Conservation (phyloP, 2,329 filamentous ascomycete species). For the Aplosporella prunicola region DNA sequence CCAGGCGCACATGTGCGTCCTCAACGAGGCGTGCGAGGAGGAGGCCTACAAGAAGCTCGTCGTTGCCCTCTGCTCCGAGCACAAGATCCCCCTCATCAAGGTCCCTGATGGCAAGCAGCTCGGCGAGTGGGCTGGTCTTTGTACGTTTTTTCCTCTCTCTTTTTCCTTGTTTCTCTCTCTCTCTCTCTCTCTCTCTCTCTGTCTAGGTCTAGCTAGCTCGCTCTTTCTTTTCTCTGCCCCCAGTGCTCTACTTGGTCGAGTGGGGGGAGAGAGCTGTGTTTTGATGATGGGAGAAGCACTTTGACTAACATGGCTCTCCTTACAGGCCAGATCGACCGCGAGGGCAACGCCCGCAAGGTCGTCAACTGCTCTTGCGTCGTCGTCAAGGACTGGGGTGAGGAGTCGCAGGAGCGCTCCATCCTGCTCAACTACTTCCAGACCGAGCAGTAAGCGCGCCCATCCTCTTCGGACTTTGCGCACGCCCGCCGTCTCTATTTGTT, state of each 20-base stretch:
- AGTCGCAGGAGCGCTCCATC: conserved; percentile 96
- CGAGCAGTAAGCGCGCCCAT: conserved; percentile 42
- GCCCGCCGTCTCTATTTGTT: too few species aligned
- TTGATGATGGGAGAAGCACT: background rate
- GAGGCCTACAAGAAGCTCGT: conserved; percentile 99
- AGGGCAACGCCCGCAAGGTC: conserved; percentile 99
- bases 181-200: background rate
- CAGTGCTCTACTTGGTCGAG: background rate
- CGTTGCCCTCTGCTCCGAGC: conserved; percentile 95
- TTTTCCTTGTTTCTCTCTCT: too few species aligned
- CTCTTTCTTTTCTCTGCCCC: conserved; percentile 6
- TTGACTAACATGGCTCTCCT: conserved; percentile 10
- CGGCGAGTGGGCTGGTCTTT: conserved; percentile 99
- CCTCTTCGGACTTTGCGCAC: too few species aligned
- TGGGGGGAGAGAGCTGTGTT: conserved; percentile 1
- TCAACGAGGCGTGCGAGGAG: conserved; percentile 99
- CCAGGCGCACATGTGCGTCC: conserved; percentile 99
- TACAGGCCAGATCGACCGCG: conserved; percentile 91
- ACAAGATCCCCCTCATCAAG: conserved; percentile 99
- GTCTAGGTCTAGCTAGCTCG: too few species aligned
- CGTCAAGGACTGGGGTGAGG: conserved; percentile 99
- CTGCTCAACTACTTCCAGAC: conserved; percentile 99
- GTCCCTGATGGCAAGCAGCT: conserved; percentile 99
- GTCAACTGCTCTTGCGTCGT: conserved; percentile 99
- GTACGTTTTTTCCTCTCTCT: conserved; percentile 53